Base-by-base conservation (phyloP, 2,329 filamentous ascomycete species). In the Botryosphaeria dothidea region DNA sequence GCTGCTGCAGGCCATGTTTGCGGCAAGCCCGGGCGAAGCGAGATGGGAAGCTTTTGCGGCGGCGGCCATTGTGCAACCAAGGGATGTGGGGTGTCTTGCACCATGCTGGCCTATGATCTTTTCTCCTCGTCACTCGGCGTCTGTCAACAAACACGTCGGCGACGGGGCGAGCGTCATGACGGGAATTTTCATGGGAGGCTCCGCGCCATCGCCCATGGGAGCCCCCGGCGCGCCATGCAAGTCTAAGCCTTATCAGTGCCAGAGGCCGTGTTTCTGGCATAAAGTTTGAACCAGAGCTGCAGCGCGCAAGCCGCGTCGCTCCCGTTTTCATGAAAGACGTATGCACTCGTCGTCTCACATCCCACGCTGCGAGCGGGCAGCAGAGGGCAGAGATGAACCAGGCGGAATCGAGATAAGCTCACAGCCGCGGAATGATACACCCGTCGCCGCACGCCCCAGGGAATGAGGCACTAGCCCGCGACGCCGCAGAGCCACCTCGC, bases 401-500 rank as follows among this genome's bases (percentile, higher is more conserved):
- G 57, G 17, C 41, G 41, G 36, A 36, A 60, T 19, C 23, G 38
- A 60, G 56, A 60, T 60, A 60, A 60, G 56, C 56, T 60, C 56
- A 46, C 15, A 49, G 38, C 54, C 54, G 43, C 58, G 46, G 58
- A 62, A 49, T 62, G 58, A 38, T 34, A 51, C 34, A 60, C 56
- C 56, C 56, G 58, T 41, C 34, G 58, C 46, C 58, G 58, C 43
- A 38, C 19, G 46, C 29, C n/a, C 58, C 43, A 38, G 45, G 58
- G 58, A 62, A 41, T 38, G 29, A 11, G 9, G 57, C 43, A 27
- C 57, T 31, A 61, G 27, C 27, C n/a, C 27, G 38, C 36, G 29
- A 45, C 56, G 56, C 38, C 56, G 57, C 41, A 61, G 43, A 48
- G 57, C 57, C 57, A 61, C 57, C 45, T 23, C 43, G 58, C 45